Base-by-base conservation (phyloP, 768 basidiomycete genomes). In the Rhodotorula toruloides region DNA sequence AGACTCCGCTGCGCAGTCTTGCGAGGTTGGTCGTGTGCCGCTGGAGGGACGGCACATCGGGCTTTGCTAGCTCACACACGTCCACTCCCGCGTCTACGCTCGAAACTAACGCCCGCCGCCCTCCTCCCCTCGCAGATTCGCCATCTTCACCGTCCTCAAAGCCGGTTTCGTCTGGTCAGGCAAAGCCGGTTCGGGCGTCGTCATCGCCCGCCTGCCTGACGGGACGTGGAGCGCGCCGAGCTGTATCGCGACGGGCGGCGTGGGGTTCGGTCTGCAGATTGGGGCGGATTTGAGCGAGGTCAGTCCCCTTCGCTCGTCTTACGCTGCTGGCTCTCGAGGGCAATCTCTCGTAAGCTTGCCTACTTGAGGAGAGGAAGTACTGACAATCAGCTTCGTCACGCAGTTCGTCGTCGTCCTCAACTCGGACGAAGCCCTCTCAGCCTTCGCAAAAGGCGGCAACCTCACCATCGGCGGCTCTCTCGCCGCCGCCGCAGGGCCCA, bases 321-420 rank as follows among this genome's bases (percentile, higher is more conserved):
- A 39, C 7, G 4, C 52, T 47, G 36, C 42, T 27, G 12, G n/a
- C n/a, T n/a, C n/a, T n/a, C n/a, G n/a, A n/a, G n/a, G n/a, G n/a
- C n/a, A n/a, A n/a, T 68, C 43, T 19, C 37, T 27, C 29, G 29
- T 32, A 39, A 29, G n/a, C 34, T 29, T 32, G 29, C 31, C 29
- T 29, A 31, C 29, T 11, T 8, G 48, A 31, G 27, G 19, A 31
- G 31, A 22, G 29, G 29, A 11, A 3, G 48, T 32, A 10, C 29
- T 27, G 9, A 48, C n/a, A 4, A 22, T 48, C 27, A 27, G n/a
- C 16, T 19, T 48, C n/a, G n/a, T n/a, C n/a, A 52, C 27, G 53
- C 91, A 97, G 76, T 96, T 97, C 72, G 93, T 99, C 63, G 86
- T 98, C 76, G 92, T 99, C 44, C 87, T 98, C 74, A 97, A 97